Evolutionary conservation across 306 rosid species (phyloP).

Genomic region (Oemleria cerasiformis): DNA sequence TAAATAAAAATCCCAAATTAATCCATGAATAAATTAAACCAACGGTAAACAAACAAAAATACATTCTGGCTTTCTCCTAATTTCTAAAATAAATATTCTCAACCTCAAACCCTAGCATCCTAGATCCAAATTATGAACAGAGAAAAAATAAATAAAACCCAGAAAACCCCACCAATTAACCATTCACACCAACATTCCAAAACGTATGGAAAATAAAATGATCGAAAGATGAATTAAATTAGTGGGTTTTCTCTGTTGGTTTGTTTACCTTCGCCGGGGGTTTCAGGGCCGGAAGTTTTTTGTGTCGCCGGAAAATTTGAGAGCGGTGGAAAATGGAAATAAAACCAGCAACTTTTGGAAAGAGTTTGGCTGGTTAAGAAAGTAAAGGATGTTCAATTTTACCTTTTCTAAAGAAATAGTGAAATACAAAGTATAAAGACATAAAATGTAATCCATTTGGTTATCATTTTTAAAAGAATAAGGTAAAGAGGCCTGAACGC

Average conservation of each 20-base stretch:
- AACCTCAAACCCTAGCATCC: not conserved
- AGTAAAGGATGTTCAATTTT: not conserved
- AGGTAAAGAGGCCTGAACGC: not conserved
- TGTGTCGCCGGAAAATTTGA: not conserved
- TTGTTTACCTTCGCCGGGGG: not conserved
- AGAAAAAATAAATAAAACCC: not conserved
- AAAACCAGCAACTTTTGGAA: not conserved
- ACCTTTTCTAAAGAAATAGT: not conserved
- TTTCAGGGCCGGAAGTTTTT: not conserved
- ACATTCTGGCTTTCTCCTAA: not conserved
- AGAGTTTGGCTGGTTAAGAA: not conserved
- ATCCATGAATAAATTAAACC: not conserved
- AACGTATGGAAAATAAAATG: not conserved
- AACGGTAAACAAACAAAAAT: not conserved
- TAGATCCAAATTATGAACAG: not conserved
- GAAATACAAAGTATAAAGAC: too few species aligned
- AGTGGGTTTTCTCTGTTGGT: not conserved
- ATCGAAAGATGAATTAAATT: not conserved
- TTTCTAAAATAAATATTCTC: not conserved
- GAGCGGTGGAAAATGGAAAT: not conserved
- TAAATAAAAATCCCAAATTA: not conserved
- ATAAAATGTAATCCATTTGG: not conserved
- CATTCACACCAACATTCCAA: not conserved
- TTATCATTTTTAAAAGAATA: not conserved
- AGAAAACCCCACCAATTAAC: not conserved